A percentile compares a stretch with the other conserved stretches of the same genome.
phyloP scores from a whole-genome alignment of 108 stramenopile genomes.

The Craspedostauros australis region DNA sequence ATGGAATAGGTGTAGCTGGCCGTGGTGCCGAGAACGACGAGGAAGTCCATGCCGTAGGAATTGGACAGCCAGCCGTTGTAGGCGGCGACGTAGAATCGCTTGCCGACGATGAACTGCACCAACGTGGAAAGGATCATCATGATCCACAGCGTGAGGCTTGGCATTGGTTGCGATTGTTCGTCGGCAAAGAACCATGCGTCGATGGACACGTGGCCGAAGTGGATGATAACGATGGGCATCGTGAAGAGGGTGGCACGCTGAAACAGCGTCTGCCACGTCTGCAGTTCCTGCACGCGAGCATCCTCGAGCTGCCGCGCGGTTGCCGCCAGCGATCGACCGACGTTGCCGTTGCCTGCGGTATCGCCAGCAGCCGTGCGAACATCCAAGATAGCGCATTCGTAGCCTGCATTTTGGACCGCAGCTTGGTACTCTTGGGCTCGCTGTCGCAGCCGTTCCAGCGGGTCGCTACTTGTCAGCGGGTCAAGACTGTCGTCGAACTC shows the following conservation, averaged over 20 bases:
- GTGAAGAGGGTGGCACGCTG: constrained; percentile 32
- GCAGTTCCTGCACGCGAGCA: constrained; percentile 34
- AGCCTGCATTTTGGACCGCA: constrained; percentile 41
- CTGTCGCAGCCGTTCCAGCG: too few relatives aligned
- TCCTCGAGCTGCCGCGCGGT: constrained; percentile 48
- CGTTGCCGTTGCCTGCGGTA: neutral
- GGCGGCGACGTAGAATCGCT: constrained; percentile 68
- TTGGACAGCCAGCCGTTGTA: constrained; percentile 51
- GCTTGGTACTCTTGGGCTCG: too few relatives aligned
- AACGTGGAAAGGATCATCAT: constrained; percentile 40
- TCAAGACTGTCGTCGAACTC: too few relatives aligned
- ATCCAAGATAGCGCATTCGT: too few relatives aligned
- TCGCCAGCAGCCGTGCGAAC: too few relatives aligned
- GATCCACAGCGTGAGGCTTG: neutral
- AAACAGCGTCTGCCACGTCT: constrained; percentile 38
- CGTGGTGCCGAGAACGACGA: constrained; percentile 76
- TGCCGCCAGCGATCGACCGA: constrained; percentile 25
- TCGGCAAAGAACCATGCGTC: too few relatives aligned
- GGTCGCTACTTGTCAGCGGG: too few relatives aligned
- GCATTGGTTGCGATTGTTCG: constrained; percentile 8
- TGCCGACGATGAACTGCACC: constrained; percentile 77
- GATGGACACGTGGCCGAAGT: constrained; percentile 21
- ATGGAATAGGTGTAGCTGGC: constrained; percentile 77
- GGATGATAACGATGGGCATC: constrained; percentile 41
- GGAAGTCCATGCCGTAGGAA: constrained; percentile 92